Conservation (phyloP, 176 grass and related monocot species). For the Miscanthus lutarioriparius region DNA sequence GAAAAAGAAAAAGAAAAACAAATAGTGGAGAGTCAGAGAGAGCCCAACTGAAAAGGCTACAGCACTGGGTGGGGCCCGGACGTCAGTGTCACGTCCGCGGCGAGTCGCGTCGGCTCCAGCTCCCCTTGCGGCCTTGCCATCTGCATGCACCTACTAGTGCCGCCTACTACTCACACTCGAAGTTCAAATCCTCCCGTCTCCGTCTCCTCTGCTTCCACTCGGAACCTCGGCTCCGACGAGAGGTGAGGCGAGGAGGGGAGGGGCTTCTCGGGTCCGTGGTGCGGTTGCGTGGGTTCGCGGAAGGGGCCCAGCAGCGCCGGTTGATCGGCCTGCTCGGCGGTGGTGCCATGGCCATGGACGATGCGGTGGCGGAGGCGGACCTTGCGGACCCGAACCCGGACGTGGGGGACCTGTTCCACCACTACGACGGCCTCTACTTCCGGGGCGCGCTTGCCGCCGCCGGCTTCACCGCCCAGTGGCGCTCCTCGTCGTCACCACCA, state of each 20-base stretch:
- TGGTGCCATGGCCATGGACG: background rate
- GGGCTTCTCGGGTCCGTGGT: background rate
- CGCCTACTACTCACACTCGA: background rate
- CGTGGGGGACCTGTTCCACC: constrained; percentile 46
- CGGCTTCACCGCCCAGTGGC: constrained; percentile 51
- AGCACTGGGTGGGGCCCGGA: background rate
- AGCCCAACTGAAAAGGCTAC: background rate
- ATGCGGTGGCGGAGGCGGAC: constrained; percentile 15
- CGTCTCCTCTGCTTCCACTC: background rate
- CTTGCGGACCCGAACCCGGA: constrained; percentile 51
- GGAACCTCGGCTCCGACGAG: background rate
- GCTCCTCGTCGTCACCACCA: background rate
- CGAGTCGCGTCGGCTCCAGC: background rate
- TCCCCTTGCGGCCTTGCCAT: background rate
- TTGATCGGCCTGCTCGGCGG: background rate
- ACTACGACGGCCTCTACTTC: constrained; percentile 77
- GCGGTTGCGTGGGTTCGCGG: background rate
- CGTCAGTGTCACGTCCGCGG: background rate
- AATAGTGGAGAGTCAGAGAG: too few species aligned
- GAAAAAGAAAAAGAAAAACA: too few species aligned
- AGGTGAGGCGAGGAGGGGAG: background rate
- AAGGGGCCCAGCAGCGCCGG: background rate
- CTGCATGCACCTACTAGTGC: background rate
- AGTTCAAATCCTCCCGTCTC: background rate
- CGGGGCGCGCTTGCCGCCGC: constrained; percentile 42